Conservation (phyloP, 352 stramenopile genomes). For the Phytophthora hibernalis region DNA sequence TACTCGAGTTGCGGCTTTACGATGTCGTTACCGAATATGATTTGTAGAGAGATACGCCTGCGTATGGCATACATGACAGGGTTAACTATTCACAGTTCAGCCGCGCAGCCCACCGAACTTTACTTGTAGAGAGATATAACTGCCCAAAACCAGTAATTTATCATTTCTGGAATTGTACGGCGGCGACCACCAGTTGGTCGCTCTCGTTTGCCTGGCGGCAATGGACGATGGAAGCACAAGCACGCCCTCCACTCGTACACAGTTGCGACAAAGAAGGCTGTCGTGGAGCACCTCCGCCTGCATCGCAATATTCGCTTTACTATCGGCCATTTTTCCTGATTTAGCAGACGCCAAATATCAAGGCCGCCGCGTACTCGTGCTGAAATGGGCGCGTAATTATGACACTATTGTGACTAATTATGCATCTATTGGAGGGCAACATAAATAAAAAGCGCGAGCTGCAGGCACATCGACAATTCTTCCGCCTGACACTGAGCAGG, state of each 20-base stretch:
- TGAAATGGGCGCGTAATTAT: neutral
- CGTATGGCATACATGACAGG: neutral
- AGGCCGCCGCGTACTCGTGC: neutral
- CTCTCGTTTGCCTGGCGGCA: neutral
- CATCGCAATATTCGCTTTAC: neutral
- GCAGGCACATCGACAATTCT: neutral
- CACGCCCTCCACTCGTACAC: neutral
- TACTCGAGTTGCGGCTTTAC: too few relatives aligned
- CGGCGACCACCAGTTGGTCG: too few relatives aligned
- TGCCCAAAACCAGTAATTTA: neutral
- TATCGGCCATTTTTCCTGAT: neutral
- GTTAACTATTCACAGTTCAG: neutral
- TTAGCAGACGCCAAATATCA: neutral
- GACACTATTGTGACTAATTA: too few relatives aligned
- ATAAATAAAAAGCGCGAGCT: neutral
- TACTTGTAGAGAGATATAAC: neutral
- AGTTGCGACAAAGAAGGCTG: neutral
- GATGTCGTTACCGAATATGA: neutral
- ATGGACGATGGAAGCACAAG: neutral
- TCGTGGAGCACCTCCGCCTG: neutral
- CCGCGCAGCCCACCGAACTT: neutral
- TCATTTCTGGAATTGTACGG: neutral
- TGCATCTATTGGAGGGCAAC: too few relatives aligned
- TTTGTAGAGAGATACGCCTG: neutral
- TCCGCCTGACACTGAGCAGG: neutral